Conservation (phyloP, 441 rosid genomes). For the Gossypium gossypioides region DNA sequence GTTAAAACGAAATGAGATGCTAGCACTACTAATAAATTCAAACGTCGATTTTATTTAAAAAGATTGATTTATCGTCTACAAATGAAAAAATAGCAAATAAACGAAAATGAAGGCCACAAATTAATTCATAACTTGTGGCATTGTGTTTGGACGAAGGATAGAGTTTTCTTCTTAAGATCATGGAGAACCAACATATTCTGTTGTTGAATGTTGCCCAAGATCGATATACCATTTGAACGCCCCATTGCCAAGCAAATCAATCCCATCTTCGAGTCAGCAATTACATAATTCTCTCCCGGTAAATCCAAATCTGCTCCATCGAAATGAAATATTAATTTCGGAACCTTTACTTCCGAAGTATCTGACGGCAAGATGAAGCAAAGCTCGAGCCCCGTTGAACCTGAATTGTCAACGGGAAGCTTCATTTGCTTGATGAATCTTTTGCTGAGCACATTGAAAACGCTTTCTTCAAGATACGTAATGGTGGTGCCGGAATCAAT, state of each 20-base stretch:
- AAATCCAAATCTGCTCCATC: conserved; percentile 66
- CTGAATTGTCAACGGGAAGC: conserved; percentile 43
- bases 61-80: not conserved
- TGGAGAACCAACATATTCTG: conserved; percentile 65
- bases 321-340: conserved; percentile 64
- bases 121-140: conserved; percentile 39
- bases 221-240: conserved; percentile 63
- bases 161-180: conserved; percentile 56
- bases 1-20: no score
- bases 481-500: conserved; percentile 72
- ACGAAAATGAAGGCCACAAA: not conserved
- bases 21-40: not conserved
- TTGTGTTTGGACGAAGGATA: conserved; percentile 57
- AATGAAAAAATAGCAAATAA: not conserved
- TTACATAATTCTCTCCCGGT: conserved; percentile 74
- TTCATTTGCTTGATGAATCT: conserved; percentile 38
- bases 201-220: conserved; percentile 85
- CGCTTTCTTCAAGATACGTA: conserved; percentile 40
- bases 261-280: conserved; percentile 47
- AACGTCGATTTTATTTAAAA: not conserved
- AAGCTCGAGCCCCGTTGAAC: conserved; percentile 59
- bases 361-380: conserved; percentile 58
- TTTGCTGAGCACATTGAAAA: conserved; percentile 33
- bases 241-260: conserved; percentile 82
- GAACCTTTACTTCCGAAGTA: conserved; percentile 36